A percentile compares a stretch with the other conserved stretches of the same genome.
These are phyloP conservation scores for Puccinia horiana DNA, from an alignment of 1,284 basidiomycete genomes.

Conservation along the genomic window DNA sequence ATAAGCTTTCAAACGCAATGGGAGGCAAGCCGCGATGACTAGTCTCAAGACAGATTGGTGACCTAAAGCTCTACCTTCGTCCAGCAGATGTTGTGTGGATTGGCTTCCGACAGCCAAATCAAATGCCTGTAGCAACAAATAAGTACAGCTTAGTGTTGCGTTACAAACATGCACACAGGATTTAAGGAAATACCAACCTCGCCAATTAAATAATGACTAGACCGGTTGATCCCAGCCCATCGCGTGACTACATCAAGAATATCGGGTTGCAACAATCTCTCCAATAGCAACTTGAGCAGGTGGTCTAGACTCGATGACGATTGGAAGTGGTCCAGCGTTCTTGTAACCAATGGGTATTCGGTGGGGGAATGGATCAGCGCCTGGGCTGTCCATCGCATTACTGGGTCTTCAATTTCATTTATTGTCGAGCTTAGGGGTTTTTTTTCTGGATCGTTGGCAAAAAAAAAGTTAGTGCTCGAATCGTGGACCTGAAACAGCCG, in stretches of 20 bases:
- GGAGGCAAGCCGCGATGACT: constrained; percentile 31
- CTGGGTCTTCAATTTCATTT: not conserved
- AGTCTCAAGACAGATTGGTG: constrained; percentile 19
- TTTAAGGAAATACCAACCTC: not conserved
- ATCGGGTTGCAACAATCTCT: constrained; percentile 29
- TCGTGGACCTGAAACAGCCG: not conserved
- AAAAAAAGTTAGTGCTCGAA: not conserved
- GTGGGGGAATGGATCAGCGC: constrained; percentile 32
- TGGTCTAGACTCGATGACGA: not conserved
- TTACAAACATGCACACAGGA: not conserved
- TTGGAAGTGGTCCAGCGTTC: constrained; percentile 24
- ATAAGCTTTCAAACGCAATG: not conserved
- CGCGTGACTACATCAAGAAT: not conserved
- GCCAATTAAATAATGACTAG: constrained; percentile 18
- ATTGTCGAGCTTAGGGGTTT: not conserved
- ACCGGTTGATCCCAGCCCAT: constrained; percentile 15
- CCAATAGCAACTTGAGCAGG: constrained; percentile 3
- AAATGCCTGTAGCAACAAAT: constrained; percentile 21
- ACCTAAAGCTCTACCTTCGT: not conserved
- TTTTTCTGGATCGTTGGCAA: not conserved
- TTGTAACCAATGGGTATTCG: constrained; percentile 27
- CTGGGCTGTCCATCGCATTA: constrained; percentile 30
- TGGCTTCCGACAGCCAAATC: constrained; percentile 31
- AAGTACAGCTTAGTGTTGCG: not conserved
- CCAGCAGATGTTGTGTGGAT: not conserved